Evolutionary conservation across 169 alveolate species (phyloP).

Genomic region (Babesia bigemina): DNA sequence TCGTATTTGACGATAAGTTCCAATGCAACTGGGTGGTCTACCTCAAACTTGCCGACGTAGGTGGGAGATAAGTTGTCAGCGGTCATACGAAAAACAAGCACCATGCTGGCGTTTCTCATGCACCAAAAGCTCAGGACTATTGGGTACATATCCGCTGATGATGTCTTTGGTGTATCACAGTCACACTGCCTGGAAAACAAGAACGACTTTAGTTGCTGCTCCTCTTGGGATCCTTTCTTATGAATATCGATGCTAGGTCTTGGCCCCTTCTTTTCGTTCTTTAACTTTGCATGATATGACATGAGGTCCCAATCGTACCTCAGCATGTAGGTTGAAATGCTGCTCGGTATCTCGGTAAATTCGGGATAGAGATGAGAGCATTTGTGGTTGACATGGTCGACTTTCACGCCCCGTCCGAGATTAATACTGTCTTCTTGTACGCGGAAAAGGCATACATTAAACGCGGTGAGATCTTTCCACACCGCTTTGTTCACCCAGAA

Average conservation of each 20-base stretch:
- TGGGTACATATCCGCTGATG: constrained; percentile 12
- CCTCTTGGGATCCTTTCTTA: not conserved
- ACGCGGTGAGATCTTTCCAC: constrained; percentile 4
- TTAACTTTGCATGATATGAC: not conserved
- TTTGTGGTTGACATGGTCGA: constrained; percentile 47
- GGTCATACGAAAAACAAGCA: constrained; percentile 36
- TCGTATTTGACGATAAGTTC: constrained; percentile 26
- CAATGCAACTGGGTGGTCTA: constrained; percentile 46
- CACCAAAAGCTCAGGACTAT: constrained; percentile 65
- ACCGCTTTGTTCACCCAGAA: constrained; percentile 15
- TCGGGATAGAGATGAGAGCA: constrained; percentile 26
- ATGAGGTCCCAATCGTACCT: constrained; percentile 57
- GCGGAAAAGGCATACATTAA: constrained; percentile 27
- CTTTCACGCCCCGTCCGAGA: constrained; percentile 44
- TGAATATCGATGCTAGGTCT: too few relatives aligned
- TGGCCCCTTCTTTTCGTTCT: too few relatives aligned
- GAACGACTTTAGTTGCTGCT: not conserved
- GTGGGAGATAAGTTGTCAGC: constrained; percentile 48
- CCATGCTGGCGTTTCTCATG: constrained; percentile 20
- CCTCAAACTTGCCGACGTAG: constrained; percentile 30
- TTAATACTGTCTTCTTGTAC: not conserved
- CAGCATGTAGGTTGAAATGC: constrained; percentile 38
- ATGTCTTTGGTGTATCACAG: not conserved
- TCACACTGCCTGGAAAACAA: not conserved
- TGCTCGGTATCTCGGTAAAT: constrained; percentile 32